Evolutionary conservation across 1,284 basidiomycete genomes (phyloP), one percentile per base, ranked within the genome.

Genomic region (Heterobasidion irregulare): DNA sequence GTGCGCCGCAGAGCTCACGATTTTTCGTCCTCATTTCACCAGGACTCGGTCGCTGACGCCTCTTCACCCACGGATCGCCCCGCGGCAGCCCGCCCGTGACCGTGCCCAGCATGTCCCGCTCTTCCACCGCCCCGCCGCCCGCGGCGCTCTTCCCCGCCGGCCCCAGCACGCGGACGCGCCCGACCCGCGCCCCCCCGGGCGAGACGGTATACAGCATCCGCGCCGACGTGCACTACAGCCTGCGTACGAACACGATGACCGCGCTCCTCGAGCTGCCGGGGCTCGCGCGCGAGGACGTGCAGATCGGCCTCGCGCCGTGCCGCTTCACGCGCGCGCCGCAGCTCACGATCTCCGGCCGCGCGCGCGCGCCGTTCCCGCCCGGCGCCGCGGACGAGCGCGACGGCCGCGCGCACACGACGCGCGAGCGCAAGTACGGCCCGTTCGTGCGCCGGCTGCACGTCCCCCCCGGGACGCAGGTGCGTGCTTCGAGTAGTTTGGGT

Each of bases 201-300:
- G 50, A 35, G 51, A 26, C 26, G 26, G 26, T 47, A 26, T 69
- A 65, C 53, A 57, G 56, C 35, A 76, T 82, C 57, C 75, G 81
- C 60, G 70, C 78, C 41, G 83, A 85, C 67, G 64, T 78, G n/a
- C 72, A 78, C 63, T 81, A 75, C 65, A 72, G 80, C 65, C 62
- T 64, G 38, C 66, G 71, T 36, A 74, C 71, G 47, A 72, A 72
- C 61, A 60, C 73, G 50, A 65, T 86, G 61, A 75, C 74, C 55
- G 81, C 78, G 50, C 72, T 79, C 67, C 75, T 85, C 66, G 83
- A 86, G 67, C 68, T 85, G 32, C 85, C 84, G 8, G 85, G 84
- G 33, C 70, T 84, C 61, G 76, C 74, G 65, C 76, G 72, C 57
- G 61, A 66, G 53, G 79, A 84, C 62, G 60, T 87, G 44, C 72